phyloP scores from a whole-genome alignment of 257 asterid genomes.

The Plantago major region DNA sequence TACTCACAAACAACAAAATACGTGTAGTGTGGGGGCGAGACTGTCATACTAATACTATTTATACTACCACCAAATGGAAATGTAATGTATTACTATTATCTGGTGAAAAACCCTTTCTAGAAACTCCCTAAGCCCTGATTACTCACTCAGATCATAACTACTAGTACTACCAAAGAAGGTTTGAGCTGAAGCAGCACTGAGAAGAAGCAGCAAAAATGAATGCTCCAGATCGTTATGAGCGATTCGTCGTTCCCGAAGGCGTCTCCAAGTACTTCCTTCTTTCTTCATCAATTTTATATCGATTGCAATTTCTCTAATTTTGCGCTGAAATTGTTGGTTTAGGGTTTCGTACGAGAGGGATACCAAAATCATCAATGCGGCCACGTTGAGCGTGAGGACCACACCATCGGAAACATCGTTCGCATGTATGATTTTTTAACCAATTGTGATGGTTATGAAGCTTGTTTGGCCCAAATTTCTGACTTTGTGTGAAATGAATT shows the following conservation, averaged over 20 bases:
- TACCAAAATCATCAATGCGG: constrained; percentile 90
- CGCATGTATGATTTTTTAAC: constrained; percentile 54
- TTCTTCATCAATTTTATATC: background rate
- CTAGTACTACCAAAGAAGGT: too few relatives aligned
- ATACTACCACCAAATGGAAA: too few relatives aligned
- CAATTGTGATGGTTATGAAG: background rate
- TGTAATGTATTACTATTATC: too few relatives aligned
- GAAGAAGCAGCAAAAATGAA: constrained; percentile 27
- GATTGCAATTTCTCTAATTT: background rate
- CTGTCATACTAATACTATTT: too few relatives aligned
- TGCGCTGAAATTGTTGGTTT: background rate
- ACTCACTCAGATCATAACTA: too few relatives aligned
- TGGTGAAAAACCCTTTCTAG: too few relatives aligned
- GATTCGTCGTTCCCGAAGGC: constrained; percentile 93
- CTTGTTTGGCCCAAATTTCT: too few relatives aligned
- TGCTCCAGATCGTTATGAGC: constrained; percentile 86
- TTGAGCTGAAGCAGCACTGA: too few relatives aligned
- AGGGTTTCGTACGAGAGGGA: constrained; percentile 98
- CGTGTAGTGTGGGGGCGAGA: too few relatives aligned
- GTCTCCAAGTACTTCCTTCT: constrained; percentile 50
- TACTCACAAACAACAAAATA: too few relatives aligned
- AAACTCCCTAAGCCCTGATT: too few relatives aligned
- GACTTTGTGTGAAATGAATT: background rate
- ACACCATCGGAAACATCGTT: constrained; percentile 84
- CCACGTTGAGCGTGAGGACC: constrained; percentile 94